A percentile compares a stretch with the other conserved stretches of the same genome.
Conservation (phyloP, 805 yeast genomes). For the Kockiozyma suomiensis region DNA sequence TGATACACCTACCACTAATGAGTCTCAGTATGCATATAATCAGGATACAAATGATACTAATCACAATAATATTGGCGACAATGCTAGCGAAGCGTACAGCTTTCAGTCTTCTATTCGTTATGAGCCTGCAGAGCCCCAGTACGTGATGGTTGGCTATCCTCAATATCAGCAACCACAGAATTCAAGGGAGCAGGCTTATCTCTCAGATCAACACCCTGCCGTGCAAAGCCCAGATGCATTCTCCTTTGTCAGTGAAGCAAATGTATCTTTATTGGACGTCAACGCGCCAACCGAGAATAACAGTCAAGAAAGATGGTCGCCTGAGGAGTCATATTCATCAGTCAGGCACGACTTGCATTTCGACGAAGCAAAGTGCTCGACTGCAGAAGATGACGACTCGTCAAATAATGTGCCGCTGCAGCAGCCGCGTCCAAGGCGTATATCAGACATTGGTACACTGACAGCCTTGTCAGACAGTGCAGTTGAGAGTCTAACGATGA, state of each 20-base stretch:
- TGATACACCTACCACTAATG: background rate
- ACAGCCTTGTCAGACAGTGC: conserved; percentile 5
- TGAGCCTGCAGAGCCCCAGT: background rate
- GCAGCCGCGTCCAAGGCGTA: conserved; percentile 5
- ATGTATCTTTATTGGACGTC: background rate
- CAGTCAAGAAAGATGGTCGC: background rate
- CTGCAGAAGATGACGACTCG: background rate
- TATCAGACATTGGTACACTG: background rate
- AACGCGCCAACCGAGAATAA: background rate
- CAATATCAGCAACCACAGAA: background rate
- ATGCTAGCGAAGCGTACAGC: conserved; percentile 2
- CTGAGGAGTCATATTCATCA: too few species aligned
- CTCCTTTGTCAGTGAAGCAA: conserved; percentile 1
- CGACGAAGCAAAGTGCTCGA: background rate
- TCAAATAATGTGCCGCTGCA: background rate
- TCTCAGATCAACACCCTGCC: background rate
- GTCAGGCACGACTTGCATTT: background rate
- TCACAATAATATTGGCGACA: background rate
- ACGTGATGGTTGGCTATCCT: background rate
- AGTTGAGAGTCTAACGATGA: background rate
- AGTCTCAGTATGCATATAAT: background rate
- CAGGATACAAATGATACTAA: background rate
- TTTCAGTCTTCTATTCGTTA: background rate
- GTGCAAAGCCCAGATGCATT: background rate
- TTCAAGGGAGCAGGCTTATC: background rate